Evolutionary conservation across 2,329 filamentous ascomycete species (phyloP), one percentile per base, ranked within the genome.

Genomic region (Fusarium sp.): DNA sequence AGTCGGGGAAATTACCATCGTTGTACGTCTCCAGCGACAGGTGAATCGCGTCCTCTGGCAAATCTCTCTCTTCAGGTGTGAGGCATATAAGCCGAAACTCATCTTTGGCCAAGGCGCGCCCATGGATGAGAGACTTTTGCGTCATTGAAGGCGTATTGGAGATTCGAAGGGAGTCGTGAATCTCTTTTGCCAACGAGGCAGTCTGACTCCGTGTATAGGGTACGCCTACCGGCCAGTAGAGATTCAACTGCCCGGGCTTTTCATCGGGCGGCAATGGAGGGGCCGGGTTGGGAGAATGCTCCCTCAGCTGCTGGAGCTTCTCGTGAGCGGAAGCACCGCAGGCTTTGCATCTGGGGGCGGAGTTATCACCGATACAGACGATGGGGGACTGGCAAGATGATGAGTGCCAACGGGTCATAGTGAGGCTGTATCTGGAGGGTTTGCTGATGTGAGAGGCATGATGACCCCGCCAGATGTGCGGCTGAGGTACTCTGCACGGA

Each of bases 111-210:
- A 45, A 6, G 13, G 41, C 16, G 41, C 6, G 7, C 4, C 13
- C 6, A 16, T 16, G 3, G 6, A 45, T 22, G 6, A 45, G 20
- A 45, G 41, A 45, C 6, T 16, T 5, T 16, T 45, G 20, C 7
- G 13, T 22, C 20, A 1, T 22, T 1, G 41, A 16, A 9, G 6
- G 11, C 20, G 4, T 5, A 1, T 9, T 8, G 6, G 41, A 4
- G 0, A 45, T 5, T 45, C 16, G 41, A 22, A 45, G 20, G 22
- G 3, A 22, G 6, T 45, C 20, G 3, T 3, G 41, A 16, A 45
- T 16, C 6, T 45, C 13, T 45, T 22, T 6, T 16, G 6, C 0
- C 8, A 16, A 6, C 0, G 4, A 6, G 6, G 20, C 4, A 24
- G 13, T 45, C 20, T 45, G 4, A 1, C 16, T 0, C 16, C 20